These are phyloP conservation scores for Botrytis galanthina DNA, from an alignment of 2,329 filamentous ascomycete genomes.

Conservation along the genomic window DNA sequence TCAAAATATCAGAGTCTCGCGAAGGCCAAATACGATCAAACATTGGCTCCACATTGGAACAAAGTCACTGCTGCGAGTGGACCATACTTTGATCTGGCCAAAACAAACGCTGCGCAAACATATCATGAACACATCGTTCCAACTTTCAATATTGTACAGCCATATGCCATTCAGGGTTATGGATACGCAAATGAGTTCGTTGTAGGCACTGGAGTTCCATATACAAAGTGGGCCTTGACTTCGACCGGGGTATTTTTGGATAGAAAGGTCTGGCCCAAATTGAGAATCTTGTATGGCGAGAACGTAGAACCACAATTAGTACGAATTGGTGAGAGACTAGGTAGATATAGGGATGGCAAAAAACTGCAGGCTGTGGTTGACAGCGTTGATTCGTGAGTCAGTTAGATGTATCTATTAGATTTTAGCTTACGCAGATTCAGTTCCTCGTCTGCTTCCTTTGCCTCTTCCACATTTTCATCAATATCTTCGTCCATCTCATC, in stretches of 20 bases:
- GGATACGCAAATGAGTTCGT: slow-evolving; percentile 63
- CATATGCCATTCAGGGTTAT: slow-evolving; percentile 71
- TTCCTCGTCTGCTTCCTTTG: slow-evolving; percentile 36
- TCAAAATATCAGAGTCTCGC: slow-evolving; percentile 60
- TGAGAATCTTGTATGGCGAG: slow-evolving; percentile 78
- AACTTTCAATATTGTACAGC: slow-evolving; percentile 69
- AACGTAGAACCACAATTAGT: slow-evolving; percentile 95
- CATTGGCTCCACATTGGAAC: slow-evolving; percentile 71
- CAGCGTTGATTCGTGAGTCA: slow-evolving; percentile 48
- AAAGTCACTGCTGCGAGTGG: slow-evolving; percentile 54
- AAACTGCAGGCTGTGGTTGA: slow-evolving; percentile 59
- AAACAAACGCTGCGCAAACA: slow-evolving; percentile 61
- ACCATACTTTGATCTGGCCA: slow-evolving; percentile 71
- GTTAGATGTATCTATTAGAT: slow-evolving; percentile 26
- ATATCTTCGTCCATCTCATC: slow-evolving; percentile 33
- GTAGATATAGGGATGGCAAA: slow-evolving; percentile 64
- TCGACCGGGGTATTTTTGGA: slow-evolving; percentile 69
- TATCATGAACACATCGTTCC: slow-evolving; percentile 75
- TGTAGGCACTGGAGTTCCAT: slow-evolving; percentile 68
- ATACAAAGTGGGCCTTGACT: slow-evolving; percentile 67
- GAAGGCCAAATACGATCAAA: slow-evolving; percentile 65
- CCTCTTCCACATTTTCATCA: slow-evolving; percentile 33
- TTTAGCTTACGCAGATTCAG: slow-evolving; percentile 24
- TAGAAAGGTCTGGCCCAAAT: slow-evolving; percentile 74
- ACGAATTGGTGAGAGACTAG: slow-evolving; percentile 86